Percentiles rank a stretch among this genome's conserved stretches.
phyloP scores from a whole-genome alignment of 2,329 filamentous ascomycete genomes.

The Lachnellula occidentalis region DNA sequence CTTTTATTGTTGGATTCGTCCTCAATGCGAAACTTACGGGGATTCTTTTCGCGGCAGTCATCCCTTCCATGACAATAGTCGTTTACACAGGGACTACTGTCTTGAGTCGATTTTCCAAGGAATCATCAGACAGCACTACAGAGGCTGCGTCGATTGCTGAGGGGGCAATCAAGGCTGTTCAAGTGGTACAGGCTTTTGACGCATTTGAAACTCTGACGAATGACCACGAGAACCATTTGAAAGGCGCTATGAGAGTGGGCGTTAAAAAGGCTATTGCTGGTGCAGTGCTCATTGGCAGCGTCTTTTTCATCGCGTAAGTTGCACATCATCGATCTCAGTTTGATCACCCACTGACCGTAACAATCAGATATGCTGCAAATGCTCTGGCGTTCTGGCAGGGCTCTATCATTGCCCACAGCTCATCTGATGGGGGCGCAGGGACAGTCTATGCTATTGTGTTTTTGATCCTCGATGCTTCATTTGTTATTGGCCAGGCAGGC shows the following conservation, averaged over 20 bases:
- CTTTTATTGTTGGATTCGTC: conserved; percentile 54
- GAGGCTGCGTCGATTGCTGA: conserved; percentile 47
- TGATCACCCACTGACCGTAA: background rate
- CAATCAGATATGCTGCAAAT: conserved; percentile 45
- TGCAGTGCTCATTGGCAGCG: conserved; percentile 44
- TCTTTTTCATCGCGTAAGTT: conserved; percentile 53
- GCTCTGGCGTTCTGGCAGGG: conserved; percentile 56
- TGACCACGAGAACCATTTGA: conserved; percentile 42
- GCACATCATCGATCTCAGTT: background rate
- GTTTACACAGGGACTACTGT: conserved; percentile 41
- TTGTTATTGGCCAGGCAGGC: conserved; percentile 21
- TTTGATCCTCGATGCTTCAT: conserved; percentile 45
- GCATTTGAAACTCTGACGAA: conserved; percentile 42
- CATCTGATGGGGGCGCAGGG: conserved; percentile 34
- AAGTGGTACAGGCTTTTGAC: conserved; percentile 49
- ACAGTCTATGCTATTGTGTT: conserved; percentile 50
- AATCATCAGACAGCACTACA: conserved; percentile 41
- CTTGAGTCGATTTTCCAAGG: conserved; percentile 37
- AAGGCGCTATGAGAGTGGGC: conserved; percentile 37
- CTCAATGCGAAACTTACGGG: conserved; percentile 50
- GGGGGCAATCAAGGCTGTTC: conserved; percentile 44
- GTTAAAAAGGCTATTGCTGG: conserved; percentile 45
- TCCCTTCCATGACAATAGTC: conserved; percentile 45
- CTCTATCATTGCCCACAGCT: conserved; percentile 37
- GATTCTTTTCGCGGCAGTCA: conserved; percentile 46